Base-by-base conservation (phyloP, 148 eudicot genomes). In the Rhododendron vialii region DNA sequence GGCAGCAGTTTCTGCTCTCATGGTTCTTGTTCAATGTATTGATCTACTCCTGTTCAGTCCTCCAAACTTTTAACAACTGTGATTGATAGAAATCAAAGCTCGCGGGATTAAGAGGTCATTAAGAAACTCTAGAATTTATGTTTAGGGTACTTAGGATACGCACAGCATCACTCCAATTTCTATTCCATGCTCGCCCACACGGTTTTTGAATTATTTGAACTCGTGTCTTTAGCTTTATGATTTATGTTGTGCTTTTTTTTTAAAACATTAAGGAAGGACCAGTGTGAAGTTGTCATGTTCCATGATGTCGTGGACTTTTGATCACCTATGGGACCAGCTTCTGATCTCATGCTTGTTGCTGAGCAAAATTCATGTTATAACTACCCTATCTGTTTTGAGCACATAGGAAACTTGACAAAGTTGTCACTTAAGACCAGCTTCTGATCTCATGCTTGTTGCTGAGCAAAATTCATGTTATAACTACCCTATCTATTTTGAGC, bases 31-130 rank as follows among this genome's bases (percentile, higher is more conserved):
- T 65, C 13, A 24, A 8, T 65, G 71, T 65, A 65, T 65, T 24
- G 71, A 65, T n/a, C 71, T 65, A 65, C 71, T n/a, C 28, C 71
- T n/a, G 28, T 65, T 24, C 71, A n/a, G 11, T 65, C 33, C 33
- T n/a, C 30, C 33, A 24, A 33, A 78, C 30, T 77, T 80, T 83
- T 55, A 38, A 65, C 73, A n/a, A 65, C 84, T 77, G 88, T 81
- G 75, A 88, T 78, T 45, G 81, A 26, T 30, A 74, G 65, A 86
- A 59, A 28, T 41, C 80, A 43, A 28, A 77, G 41, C 45, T 73
- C 45, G 11, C 87, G n/a, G 22, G 80, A 88, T 84, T 90, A 86
- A 86, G 89, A 13, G 82, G 30, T 41, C 26, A 15, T 11, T 10
- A 2, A 38, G 5, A 3, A 36, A 55, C 36, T 86, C 67, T 82